Conservation (phyloP, 805 yeast genomes). For the Zygoascus biomembranicola region DNA sequence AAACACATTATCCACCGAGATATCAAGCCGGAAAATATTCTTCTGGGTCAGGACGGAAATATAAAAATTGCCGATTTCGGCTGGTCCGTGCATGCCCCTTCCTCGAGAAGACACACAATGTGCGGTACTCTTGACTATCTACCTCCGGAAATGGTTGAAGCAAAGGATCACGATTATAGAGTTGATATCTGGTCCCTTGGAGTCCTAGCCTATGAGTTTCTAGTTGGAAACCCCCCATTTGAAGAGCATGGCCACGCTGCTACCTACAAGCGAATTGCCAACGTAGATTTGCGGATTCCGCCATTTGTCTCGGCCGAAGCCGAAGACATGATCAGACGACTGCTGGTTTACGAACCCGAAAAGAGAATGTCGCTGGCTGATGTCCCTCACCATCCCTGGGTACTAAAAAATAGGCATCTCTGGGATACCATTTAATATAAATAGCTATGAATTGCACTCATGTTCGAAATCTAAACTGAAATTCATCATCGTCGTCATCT, state of each 20-base stretch:
- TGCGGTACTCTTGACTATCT: constrained; percentile 94
- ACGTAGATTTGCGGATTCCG: constrained; percentile 71
- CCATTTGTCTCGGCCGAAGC: constrained; percentile 64
- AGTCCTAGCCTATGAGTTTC: constrained; percentile 70
- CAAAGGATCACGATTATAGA: constrained; percentile 62
- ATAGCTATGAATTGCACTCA: background rate
- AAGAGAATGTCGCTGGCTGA: constrained; percentile 54
- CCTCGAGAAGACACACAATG: constrained; percentile 61
- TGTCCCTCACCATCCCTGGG: constrained; percentile 79
- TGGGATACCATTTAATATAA: constrained; percentile 38
- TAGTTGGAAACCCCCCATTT: constrained; percentile 88
- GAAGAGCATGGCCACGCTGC: constrained; percentile 68
- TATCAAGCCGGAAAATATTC: constrained; percentile 86
- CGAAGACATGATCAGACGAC: constrained; percentile 53
- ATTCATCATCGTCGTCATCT: constrained; percentile 19
- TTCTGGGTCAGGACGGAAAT: constrained; percentile 65
- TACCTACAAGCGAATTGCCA: constrained; percentile 73
- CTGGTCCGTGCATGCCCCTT: constrained; percentile 75
- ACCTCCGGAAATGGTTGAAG: constrained; percentile 92
- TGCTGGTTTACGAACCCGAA: constrained; percentile 62
- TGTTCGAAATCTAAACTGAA: constrained; percentile 17
- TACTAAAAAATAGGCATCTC: constrained; percentile 47
- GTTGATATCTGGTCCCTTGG: constrained; percentile 96
- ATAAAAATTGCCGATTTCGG: constrained; percentile 91
- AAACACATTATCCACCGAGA: constrained; percentile 85